These are phyloP conservation scores for Sarocladium kiliense DNA, from an alignment of 2,329 filamentous ascomycete species.

Conservation along the genomic window DNA sequence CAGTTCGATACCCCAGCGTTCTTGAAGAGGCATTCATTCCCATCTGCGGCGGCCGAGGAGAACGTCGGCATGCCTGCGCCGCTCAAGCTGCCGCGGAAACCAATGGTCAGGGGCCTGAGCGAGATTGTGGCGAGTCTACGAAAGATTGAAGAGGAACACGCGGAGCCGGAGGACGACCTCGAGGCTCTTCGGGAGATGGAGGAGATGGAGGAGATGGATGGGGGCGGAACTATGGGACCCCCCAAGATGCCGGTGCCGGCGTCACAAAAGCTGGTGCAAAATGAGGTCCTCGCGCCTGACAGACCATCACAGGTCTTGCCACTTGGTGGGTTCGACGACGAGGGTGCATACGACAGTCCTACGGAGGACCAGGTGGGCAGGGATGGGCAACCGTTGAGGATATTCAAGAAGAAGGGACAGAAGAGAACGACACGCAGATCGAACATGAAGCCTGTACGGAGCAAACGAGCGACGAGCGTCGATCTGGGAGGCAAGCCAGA, in stretches of 20 bases:
- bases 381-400: conserved; percentile 54
- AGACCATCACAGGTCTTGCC: conserved; percentile 36
- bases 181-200: conserved; percentile 72
- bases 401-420: conserved; percentile 79
- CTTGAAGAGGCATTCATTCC: conserved; percentile 38
- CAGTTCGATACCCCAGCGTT: conserved; percentile 69
- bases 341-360: conserved; percentile 50
- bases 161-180: conserved; percentile 62
- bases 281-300: conserved; percentile 39
- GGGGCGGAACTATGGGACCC: conserved; percentile 14
- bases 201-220: conserved; percentile 27
- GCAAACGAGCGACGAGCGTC: conserved; percentile 37
- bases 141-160: conserved; percentile 60
- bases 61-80: conserved; percentile 45
- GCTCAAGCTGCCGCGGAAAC: conserved; percentile 50
- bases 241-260: conserved; percentile 18
- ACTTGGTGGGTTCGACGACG: conserved; percentile 60
- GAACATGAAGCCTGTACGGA: conserved; percentile 53
- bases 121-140: conserved; percentile 67
- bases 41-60: conserved; percentile 50
- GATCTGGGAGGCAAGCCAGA: conserved; percentile 19
- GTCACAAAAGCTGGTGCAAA: conserved; percentile 16
- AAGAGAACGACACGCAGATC: conserved; percentile 70
- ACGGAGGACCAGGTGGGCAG: conserved; percentile 46
- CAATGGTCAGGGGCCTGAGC: conserved; percentile 65